phyloP scores from a whole-genome alignment of 2,329 filamentous ascomycete species.

The Ceratocystis destructans region DNA sequence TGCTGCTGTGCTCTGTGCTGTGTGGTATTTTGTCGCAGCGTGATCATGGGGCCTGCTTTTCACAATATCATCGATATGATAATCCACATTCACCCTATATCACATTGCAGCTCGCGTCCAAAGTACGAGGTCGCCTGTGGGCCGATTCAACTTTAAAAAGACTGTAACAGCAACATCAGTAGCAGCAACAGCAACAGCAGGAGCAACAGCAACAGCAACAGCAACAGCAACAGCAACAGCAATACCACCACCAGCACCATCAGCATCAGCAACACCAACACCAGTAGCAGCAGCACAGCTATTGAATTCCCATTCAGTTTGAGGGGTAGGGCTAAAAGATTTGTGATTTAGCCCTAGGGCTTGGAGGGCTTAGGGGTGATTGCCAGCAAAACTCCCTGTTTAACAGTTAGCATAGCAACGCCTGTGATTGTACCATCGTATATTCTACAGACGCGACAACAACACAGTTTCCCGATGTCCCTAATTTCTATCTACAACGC shows the following conservation, averaged over 20 bases:
- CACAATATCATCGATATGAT: background rate
- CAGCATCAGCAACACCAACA: too few relatives aligned
- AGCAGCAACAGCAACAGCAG: background rate
- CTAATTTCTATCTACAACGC: background rate
- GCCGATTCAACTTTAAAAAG: background rate
- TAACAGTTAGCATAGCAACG: constrained; percentile 1
- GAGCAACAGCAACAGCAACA: background rate
- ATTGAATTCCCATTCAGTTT: background rate
- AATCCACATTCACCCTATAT: background rate
- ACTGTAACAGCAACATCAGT: background rate
- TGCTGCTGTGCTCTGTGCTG: background rate
- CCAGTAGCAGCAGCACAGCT: background rate
- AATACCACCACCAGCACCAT: too few relatives aligned
- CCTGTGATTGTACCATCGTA: background rate
- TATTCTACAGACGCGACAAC: background rate
- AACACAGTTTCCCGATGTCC: background rate
- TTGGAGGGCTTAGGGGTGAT: background rate
- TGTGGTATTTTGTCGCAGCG: background rate
- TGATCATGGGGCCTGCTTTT: background rate
- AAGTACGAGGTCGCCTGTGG: background rate
- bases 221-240: background rate
- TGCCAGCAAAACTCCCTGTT: background rate
- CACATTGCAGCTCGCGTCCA: background rate
- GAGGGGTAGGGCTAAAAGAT: background rate
- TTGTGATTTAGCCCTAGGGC: background rate